A percentile compares a stretch with the other conserved stretches of the same genome.
Evolutionary conservation across 2,329 filamentous ascomycete species (phyloP).

Genomic region (Diaporthe sp.): DNA sequence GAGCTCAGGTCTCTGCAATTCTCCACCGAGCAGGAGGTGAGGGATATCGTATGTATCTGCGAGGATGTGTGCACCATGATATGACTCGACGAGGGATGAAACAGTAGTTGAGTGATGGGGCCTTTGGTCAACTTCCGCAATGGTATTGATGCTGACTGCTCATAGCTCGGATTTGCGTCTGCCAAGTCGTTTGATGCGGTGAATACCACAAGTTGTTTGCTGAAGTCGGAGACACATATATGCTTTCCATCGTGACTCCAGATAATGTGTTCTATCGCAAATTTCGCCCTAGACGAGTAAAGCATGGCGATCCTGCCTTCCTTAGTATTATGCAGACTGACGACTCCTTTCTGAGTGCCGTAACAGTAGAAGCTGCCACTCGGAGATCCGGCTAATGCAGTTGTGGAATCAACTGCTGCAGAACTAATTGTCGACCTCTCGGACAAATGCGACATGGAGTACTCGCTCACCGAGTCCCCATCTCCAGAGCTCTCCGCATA

Average conservation of each 20-base stretch:
- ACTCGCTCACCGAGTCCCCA: not conserved
- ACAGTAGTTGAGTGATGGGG: not conserved
- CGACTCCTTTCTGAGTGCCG: conserved; percentile 1
- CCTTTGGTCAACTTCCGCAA: not conserved
- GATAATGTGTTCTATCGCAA: not conserved
- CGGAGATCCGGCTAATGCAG: not conserved
- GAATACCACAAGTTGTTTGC: not conserved
- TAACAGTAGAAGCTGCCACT: not conserved
- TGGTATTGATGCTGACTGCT: not conserved
- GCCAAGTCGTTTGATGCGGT: not conserved
- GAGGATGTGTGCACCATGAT: not conserved
- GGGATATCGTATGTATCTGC: not conserved
- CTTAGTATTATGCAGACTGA: not conserved
- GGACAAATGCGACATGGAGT: not conserved
- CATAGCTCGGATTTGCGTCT: not conserved
- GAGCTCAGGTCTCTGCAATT: not conserved
- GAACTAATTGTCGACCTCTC: not conserved
- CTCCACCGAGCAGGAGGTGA: not conserved
- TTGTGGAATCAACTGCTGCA: not conserved
- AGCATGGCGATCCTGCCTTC: not conserved
- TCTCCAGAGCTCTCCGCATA: not conserved
- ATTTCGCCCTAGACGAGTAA: not conserved
- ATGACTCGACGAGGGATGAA: not conserved
- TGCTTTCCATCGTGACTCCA: conserved; percentile 7
- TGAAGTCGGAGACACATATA: not conserved